Evolutionary conservation across 2,329 filamentous ascomycete species (phyloP).

Genomic region (Fusarium mundagurra): DNA sequence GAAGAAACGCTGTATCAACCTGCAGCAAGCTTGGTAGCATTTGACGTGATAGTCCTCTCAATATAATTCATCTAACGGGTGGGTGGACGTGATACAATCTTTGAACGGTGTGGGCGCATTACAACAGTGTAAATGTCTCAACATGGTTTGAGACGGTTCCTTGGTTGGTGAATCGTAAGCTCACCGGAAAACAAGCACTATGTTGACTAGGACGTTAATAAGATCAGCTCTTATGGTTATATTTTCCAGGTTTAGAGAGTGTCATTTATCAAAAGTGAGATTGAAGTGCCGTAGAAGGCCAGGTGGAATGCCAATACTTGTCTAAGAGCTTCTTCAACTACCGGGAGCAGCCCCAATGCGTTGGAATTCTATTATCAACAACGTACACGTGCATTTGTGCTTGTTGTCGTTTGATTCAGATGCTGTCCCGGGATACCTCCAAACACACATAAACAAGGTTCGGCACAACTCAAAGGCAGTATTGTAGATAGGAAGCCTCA

Average conservation of each 20-base stretch:
- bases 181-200: not conserved
- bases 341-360: not conserved
- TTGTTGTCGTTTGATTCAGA: not conserved
- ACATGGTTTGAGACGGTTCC: not conserved
- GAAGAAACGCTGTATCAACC: conserved; percentile 2
- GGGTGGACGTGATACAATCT: not conserved
- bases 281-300: not conserved
- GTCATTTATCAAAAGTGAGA: not conserved
- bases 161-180: not conserved
- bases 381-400: not conserved
- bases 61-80: not conserved
- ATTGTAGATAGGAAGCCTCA: not conserved
- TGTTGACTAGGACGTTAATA: not conserved
- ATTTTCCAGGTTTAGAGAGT: not conserved
- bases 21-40: conserved; percentile 4
- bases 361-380: not conserved
- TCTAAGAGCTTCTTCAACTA: not conserved
- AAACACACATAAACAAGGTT: not conserved
- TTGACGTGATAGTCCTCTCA: not conserved
- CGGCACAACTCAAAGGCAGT: not conserved
- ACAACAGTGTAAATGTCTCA: not conserved
- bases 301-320: not conserved
- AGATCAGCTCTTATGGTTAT: not conserved
- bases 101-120: not conserved
- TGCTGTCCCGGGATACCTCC: not conserved